Conservation (phyloP, 1,284 basidiomycete genomes). For the Fomes fomentarius region DNA sequence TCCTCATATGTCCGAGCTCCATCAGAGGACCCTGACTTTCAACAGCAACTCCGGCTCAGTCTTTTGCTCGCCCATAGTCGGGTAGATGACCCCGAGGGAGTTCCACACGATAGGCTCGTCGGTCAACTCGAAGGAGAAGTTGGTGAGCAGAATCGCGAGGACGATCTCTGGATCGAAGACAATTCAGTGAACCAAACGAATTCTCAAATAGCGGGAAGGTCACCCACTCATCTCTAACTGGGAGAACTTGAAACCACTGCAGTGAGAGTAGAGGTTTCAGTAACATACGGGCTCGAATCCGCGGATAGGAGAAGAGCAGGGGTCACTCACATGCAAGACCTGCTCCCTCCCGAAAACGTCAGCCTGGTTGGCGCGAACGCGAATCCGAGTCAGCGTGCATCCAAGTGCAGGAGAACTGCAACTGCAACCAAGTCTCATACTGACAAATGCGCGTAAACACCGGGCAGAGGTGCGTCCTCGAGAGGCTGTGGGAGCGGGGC, state of each 20-base stretch:
- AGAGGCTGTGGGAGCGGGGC: slow-evolving; percentile 7
- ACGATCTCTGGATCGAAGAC: slow-evolving; percentile 18
- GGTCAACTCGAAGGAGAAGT: slow-evolving; percentile 16
- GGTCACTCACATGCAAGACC: slow-evolving; percentile 37
- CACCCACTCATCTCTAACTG: slow-evolving; percentile 40
- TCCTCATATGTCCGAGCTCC: too few species aligned
- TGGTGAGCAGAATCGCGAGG: slow-evolving; percentile 6
- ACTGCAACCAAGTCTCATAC: too few species aligned
- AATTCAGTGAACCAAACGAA: background rate
- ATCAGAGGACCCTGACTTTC: background rate
- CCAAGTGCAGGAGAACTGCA: too few species aligned
- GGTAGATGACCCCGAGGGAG: slow-evolving; percentile 18
- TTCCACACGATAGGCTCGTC: slow-evolving; percentile 28
- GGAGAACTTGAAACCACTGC: slow-evolving; percentile 40
- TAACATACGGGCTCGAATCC: too few species aligned
- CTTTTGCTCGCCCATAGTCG: slow-evolving; percentile 11
- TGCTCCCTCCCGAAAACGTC: slow-evolving; percentile 36
- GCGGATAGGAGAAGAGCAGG: too few species aligned
- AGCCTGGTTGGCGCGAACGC: slow-evolving; percentile 24
- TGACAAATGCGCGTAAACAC: slow-evolving; percentile 24
- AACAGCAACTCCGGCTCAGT: slow-evolving; percentile 13
- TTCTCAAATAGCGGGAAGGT: background rate
- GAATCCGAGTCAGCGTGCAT: too few species aligned
- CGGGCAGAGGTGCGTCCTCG: slow-evolving; percentile 19
- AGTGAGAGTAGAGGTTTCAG: background rate